These are phyloP conservation scores for Cystobasidiopsis lactophilus DNA, from an alignment of 768 basidiomycete species.

Conservation along the genomic window DNA sequence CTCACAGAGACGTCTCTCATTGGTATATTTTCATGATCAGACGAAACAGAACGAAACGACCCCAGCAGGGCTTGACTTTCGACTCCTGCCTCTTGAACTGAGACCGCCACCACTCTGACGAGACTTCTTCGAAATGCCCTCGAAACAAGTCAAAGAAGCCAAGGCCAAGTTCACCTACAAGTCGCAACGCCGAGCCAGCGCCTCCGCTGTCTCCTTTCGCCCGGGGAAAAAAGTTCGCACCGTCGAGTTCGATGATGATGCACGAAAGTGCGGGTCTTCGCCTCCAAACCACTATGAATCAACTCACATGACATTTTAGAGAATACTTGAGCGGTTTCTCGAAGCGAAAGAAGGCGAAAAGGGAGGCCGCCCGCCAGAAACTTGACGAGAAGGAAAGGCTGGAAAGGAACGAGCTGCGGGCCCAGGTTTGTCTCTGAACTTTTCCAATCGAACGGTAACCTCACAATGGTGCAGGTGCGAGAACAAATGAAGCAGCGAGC, in stretches of 20 bases:
- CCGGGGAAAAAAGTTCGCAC: not conserved
- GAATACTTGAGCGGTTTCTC: constrained; percentile 11
- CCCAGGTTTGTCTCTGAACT: not conserved
- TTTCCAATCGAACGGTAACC: not conserved
- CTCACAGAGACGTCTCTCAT: too few species aligned
- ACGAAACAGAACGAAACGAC: too few species aligned
- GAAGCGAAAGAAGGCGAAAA: constrained; percentile 12
- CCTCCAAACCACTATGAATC: not conserved
- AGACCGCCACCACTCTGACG: too few species aligned
- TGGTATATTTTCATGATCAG: too few species aligned
- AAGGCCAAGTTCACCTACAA: too few species aligned
- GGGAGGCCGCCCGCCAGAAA: constrained; percentile 5
- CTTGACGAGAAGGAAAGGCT: constrained; percentile 1
- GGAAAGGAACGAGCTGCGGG: constrained; percentile 3
- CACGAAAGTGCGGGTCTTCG: constrained; percentile 4
- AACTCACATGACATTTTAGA: not conserved
- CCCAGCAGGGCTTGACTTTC: too few species aligned
- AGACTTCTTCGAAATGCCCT: too few species aligned
- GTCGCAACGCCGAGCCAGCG: too few species aligned
- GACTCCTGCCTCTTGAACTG: too few species aligned
- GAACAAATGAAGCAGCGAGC: not conserved
- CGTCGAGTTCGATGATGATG: constrained; percentile 9
- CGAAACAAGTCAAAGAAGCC: too few species aligned
- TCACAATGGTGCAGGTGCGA: not conserved
- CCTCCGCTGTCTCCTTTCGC: not conserved